Evolutionary conservation across 805 yeast genomes (phyloP).

Genomic region (Huiozyma sinensis): DNA sequence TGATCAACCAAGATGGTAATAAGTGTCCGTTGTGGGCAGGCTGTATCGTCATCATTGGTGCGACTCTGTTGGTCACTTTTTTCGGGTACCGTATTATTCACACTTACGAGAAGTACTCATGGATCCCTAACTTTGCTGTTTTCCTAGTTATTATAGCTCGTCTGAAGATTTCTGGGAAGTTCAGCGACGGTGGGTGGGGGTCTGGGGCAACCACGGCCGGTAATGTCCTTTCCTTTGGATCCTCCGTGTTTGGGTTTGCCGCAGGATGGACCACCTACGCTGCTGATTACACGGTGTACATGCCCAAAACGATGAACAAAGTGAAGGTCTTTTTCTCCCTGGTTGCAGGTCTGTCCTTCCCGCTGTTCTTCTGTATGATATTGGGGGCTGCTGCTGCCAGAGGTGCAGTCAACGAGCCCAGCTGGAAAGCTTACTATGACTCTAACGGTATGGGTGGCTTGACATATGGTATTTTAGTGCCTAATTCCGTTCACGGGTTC

Average conservation of each 20-base stretch:
- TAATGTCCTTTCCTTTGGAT: slow-evolving; percentile 67
- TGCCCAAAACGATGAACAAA: slow-evolving; percentile 54
- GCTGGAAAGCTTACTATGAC: slow-evolving; percentile 42
- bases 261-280: slow-evolving; percentile 94
- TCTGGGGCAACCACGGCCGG: slow-evolving; percentile 67
- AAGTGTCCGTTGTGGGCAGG: slow-evolving; percentile 86
- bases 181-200: slow-evolving; percentile 40
- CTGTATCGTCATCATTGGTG: slow-evolving; percentile 56
- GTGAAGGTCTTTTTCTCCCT: slow-evolving; percentile 54
- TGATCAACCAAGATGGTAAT: slow-evolving; percentile 48
- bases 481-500: slow-evolving; percentile 73
- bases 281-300: slow-evolving; percentile 84
- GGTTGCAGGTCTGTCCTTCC: slow-evolving; percentile 50
- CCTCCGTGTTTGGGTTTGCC: slow-evolving; percentile 77
- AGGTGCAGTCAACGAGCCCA: slow-evolving; percentile 40
- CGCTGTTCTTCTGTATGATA: slow-evolving; percentile 61
- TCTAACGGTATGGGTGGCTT: slow-evolving; percentile 68
- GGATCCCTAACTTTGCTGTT: slow-evolving; percentile 71
- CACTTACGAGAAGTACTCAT: slow-evolving; percentile 69
- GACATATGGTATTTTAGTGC: slow-evolving; percentile 65
- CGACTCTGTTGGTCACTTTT: slow-evolving; percentile 63
- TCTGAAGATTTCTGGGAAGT: slow-evolving; percentile 55
- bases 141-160: slow-evolving; percentile 74
- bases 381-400: slow-evolving; percentile 83
- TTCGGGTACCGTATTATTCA: slow-evolving; percentile 83